Evolutionary conservation across 768 basidiomycete species (phyloP).

Genomic region (Suillus americanus): DNA sequence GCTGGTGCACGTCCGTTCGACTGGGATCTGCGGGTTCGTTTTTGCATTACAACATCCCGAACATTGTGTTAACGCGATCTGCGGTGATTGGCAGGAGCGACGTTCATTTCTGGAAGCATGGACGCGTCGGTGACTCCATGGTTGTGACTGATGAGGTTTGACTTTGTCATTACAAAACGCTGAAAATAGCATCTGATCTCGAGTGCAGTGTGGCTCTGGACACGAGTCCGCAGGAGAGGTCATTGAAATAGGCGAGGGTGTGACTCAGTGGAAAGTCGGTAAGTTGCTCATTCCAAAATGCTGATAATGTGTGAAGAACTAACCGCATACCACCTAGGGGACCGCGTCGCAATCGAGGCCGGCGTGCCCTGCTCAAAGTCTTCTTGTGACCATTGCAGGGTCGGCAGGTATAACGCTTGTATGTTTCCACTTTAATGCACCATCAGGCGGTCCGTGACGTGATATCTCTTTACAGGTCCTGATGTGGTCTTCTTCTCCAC

Average conservation of each 20-base stretch:
- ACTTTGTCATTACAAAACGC: not conserved
- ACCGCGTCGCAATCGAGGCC: conserved; percentile 68
- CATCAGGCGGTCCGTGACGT: not conserved
- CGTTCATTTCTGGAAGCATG: conserved; percentile 75
- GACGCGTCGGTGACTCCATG: conserved; percentile 68
- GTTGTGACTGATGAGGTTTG: conserved; percentile 63
- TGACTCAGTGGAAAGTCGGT: conserved; percentile 64
- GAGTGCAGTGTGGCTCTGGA: conserved; percentile 58
- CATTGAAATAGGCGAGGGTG: conserved; percentile 63
- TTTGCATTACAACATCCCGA: not conserved
- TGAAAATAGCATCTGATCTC: not conserved
- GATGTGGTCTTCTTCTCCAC: conserved; percentile 68
- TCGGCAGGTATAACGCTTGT: conserved; percentile 67
- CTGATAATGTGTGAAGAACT: conserved; percentile 6
- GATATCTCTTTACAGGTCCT: conserved; percentile 25
- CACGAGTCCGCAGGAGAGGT: conserved; percentile 73
- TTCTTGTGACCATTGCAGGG: conserved; percentile 59
- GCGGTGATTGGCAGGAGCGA: conserved; percentile 48
- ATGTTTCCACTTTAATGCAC: conserved; percentile 4
- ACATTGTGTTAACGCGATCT: not conserved
- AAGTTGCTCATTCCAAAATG: conserved; percentile 7
- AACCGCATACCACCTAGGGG: conserved; percentile 37
- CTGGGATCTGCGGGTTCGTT: conserved; percentile 67
- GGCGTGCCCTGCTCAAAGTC: conserved; percentile 68
- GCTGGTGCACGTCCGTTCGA: conserved; percentile 63